A percentile compares a stretch with the other conserved stretches of the same genome.
Conservation (phyloP, 2,329 filamentous ascomycete genomes). For the Phaeosphaeriaceae sp. region DNA sequence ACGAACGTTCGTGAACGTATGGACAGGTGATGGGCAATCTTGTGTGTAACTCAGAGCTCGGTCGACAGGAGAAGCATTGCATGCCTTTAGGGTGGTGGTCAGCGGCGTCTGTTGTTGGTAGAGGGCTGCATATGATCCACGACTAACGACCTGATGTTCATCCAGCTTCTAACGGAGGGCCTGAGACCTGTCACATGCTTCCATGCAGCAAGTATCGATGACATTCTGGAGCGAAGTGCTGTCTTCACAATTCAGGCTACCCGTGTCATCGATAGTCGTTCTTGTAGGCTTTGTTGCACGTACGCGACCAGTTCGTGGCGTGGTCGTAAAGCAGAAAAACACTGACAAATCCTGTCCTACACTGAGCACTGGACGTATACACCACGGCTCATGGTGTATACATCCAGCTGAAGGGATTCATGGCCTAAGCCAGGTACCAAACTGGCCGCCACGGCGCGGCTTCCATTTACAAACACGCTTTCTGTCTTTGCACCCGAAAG, state of each 20-base stretch:
- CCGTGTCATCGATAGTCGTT: too few relatives aligned
- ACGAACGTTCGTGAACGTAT: conserved; percentile 2
- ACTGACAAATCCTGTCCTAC: not conserved
- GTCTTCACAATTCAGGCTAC: too few relatives aligned
- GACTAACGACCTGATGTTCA: not conserved
- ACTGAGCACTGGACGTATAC: too few relatives aligned
- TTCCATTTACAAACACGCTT: not conserved
- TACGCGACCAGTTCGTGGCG: not conserved
- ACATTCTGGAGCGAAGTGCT: not conserved
- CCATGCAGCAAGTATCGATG: not conserved
- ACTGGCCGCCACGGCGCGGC: not conserved
- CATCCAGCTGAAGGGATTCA: too few relatives aligned
- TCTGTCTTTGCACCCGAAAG: not conserved
- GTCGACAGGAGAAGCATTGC: conserved; percentile 6
- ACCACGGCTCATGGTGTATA: too few relatives aligned
- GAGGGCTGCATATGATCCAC: not conserved
- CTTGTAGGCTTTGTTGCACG: not conserved
- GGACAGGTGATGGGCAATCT: conserved; percentile 1
- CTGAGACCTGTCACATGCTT: not conserved
- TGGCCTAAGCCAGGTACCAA: not conserved
- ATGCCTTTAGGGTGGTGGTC: not conserved
- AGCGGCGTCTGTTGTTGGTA: not conserved
- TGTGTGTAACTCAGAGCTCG: not conserved
- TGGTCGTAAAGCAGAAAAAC: not conserved
- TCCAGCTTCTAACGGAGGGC: not conserved